phyloP scores from a whole-genome alignment of 1,284 basidiomycete species.

The Rhodotorula sp. region DNA sequence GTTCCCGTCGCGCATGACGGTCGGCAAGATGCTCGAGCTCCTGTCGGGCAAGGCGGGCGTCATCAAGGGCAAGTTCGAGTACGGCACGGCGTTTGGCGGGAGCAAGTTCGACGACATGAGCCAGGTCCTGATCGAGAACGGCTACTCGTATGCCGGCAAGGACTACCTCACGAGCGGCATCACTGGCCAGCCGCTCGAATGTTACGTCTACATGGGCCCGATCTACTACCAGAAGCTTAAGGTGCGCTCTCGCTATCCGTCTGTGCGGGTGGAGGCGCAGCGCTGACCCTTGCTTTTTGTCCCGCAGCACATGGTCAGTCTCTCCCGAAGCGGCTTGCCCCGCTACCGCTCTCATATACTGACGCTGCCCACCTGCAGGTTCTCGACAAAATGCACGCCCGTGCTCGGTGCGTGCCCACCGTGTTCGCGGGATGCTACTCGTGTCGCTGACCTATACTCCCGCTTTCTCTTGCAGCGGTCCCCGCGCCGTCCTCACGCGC shows the following conservation, averaged over 20 bases:
- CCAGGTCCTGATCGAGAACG: conserved; percentile 87
- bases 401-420: conserved; percentile 59
- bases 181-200: conserved; percentile 92
- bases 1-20: conserved; percentile 99
- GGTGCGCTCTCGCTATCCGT: conserved; percentile 63
- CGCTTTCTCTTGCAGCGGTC: conserved; percentile 65
- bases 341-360: conserved; percentile 18
- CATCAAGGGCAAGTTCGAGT: conserved; percentile 79
- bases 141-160: conserved; percentile 96
- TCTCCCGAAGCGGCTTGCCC: too few relatives aligned
- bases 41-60: conserved; percentile 95
- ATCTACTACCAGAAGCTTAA: conserved; percentile 63
- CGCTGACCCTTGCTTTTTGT: conserved; percentile 29
- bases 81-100: conserved; percentile 79
- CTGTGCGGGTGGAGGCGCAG: background rate
- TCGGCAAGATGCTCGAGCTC: conserved; percentile 99
- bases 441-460: background rate
- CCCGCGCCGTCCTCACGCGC: conserved; percentile 91
- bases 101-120: conserved; percentile 99
- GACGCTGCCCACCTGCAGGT: conserved; percentile 55
- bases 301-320: conserved; percentile 58
- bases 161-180: conserved; percentile 98
- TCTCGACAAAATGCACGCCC: conserved; percentile 91
- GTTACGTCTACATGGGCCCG: conserved; percentile 97
- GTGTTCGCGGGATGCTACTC: background rate